These are phyloP conservation scores for Trichoderma sp. DNA, from an alignment of 2,329 filamentous ascomycete genomes.

Conservation along the genomic window DNA sequence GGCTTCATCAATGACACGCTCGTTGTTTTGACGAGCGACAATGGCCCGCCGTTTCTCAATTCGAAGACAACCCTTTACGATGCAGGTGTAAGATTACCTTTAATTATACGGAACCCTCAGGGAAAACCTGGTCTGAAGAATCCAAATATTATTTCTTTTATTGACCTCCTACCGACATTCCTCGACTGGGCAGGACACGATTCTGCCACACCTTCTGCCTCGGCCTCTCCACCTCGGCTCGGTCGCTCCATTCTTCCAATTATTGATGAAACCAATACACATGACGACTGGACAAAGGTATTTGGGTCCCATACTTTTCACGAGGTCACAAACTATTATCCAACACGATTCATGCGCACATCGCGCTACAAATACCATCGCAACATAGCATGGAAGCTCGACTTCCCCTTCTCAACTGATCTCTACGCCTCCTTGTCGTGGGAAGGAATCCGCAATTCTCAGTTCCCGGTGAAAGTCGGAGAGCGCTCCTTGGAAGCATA, in stretches of 20 bases:
- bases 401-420: slow-evolving; percentile 7
- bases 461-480: background rate
- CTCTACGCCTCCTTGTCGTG: slow-evolving; percentile 8
- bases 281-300: background rate
- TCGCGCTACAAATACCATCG: slow-evolving; percentile 11
- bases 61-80: slow-evolving; percentile 11
- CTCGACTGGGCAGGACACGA: background rate
- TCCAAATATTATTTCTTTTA: slow-evolving; percentile 10
- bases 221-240: background rate
- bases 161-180: slow-evolving; percentile 1
- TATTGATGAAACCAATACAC: background rate
- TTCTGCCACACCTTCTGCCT: background rate
- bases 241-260: slow-evolving; percentile 8
- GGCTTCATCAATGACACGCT: background rate
- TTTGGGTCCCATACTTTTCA: slow-evolving; percentile 10
- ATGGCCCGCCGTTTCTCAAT: slow-evolving; percentile 11
- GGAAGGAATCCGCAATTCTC: slow-evolving; percentile 2
- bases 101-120: background rate
- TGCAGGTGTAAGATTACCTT: slow-evolving; percentile 1
- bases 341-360: slow-evolving; percentile 5
- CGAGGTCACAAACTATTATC: slow-evolving; percentile 9
- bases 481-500: slow-evolving; percentile 8
- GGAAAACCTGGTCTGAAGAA: background rate
- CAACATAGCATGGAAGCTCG: slow-evolving; percentile 13
- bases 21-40: slow-evolving; percentile 6